Percentiles rank a stretch among this genome's conserved stretches.
Conservation (phyloP, 176 grass and related monocot species). For the Alloteropsis semialata region DNA sequence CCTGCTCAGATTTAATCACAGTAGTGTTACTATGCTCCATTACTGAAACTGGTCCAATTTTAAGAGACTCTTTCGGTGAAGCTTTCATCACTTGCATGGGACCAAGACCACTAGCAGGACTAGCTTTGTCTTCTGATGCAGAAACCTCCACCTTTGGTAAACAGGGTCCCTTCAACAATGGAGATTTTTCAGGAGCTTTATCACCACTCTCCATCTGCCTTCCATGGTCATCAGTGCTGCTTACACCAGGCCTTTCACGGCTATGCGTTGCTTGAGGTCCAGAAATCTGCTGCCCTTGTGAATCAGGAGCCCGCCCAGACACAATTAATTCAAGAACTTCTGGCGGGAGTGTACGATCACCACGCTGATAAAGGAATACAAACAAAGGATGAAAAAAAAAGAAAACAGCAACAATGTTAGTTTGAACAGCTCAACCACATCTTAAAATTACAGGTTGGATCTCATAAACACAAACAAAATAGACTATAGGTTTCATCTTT, state of each 20-base stretch:
- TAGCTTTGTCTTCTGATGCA: constrained; percentile 61
- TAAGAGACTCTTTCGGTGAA: constrained; percentile 63
- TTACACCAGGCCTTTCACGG: constrained; percentile 32
- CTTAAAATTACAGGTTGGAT: not conserved
- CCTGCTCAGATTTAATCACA: constrained; percentile 87
- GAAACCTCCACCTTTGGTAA: constrained; percentile 72
- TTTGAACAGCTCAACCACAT: constrained; percentile 20
- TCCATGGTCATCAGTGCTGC: constrained; percentile 41
- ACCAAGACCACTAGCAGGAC: constrained; percentile 27
- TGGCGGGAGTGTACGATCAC: constrained; percentile 76
- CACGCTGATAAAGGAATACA: constrained; percentile 57
- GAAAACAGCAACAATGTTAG: constrained; percentile 4
- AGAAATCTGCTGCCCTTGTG: constrained; percentile 44
- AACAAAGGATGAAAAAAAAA: constrained; percentile 18
- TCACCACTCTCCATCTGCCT: constrained; percentile 49
- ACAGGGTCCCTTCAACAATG: constrained; percentile 35
- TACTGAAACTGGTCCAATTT: constrained; percentile 49
- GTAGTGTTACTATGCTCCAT: constrained; percentile 42
- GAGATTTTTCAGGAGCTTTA: constrained; percentile 44
- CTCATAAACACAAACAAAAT: constrained; percentile 3
- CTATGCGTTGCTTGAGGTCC: constrained; percentile 28
- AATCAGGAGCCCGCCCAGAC: constrained; percentile 39
- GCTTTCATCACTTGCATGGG: constrained; percentile 41
- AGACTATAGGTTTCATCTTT: constrained; percentile 9
- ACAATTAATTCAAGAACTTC: constrained; percentile 95